These are phyloP conservation scores for Ulota crispa DNA, from an alignment of 225 moss, liverwort and hornwort genomes.

Conservation along the genomic window DNA sequence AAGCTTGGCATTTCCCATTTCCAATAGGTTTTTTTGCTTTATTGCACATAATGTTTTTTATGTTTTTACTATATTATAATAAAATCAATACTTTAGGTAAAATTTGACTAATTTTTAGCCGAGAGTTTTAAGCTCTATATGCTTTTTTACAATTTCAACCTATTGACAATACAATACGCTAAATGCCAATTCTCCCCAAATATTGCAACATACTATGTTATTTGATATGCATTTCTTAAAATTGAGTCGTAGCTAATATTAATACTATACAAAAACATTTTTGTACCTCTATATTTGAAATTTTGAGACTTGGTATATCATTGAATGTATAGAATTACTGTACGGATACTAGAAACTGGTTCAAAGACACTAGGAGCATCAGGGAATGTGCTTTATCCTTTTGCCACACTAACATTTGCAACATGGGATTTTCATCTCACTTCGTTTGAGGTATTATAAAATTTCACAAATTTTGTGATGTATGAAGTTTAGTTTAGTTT, in stretches of 20 bases:
- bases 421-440: slow-evolving; percentile 95
- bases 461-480: rapidly evolving
- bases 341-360: slow-evolving; percentile 54
- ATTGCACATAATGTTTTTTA: no score
- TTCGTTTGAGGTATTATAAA: slow-evolving; percentile 45
- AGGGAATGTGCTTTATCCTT: slow-evolving; percentile 63
- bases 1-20: no score
- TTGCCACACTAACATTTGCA: slow-evolving; percentile 70
- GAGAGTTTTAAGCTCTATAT: no score
- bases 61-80: no score
- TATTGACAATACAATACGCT: no score
- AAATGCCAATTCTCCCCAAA: no score
- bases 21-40: no score
- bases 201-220: not conserved
- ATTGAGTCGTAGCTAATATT: rapidly evolving
- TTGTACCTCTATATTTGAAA: not conserved
- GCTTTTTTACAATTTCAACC: no score
- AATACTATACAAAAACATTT: rapidly evolving
- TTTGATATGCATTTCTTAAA: rapidly evolving
- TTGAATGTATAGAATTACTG: slow-evolving; percentile 56
- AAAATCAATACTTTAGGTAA: no score
- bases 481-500: not conserved
- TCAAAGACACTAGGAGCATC: slow-evolving; percentile 47
- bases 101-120: no score
- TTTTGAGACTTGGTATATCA: not conserved